Evolutionary conservation across 1,139 yeast genomes (phyloP).

Genomic region (Pichia sp.): DNA sequence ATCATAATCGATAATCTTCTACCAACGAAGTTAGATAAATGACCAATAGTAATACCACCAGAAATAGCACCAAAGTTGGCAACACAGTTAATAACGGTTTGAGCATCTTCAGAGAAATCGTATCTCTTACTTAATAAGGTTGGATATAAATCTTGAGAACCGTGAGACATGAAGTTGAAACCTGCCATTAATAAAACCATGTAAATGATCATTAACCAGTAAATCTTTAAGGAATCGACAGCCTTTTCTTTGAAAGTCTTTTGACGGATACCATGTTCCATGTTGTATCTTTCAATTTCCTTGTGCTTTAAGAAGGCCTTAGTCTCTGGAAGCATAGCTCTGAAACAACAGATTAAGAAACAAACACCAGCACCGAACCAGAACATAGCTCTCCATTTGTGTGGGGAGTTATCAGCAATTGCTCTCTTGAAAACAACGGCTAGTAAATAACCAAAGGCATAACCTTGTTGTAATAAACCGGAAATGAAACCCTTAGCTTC

Average conservation of each 20-base stretch:
- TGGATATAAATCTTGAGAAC: slow-evolving; percentile 73
- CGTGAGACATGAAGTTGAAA: slow-evolving; percentile 69
- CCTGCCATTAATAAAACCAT: slow-evolving; percentile 60
- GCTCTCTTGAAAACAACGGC: slow-evolving; percentile 68
- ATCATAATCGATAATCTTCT: slow-evolving; percentile 55
- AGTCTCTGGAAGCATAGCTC: slow-evolving; percentile 59
- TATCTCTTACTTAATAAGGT: slow-evolving; percentile 58
- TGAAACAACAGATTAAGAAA: slow-evolving; percentile 52
- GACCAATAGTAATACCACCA: slow-evolving; percentile 67
- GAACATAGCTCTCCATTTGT: slow-evolving; percentile 74
- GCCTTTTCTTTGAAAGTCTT: slow-evolving; percentile 32
- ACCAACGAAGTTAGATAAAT: slow-evolving; percentile 57
- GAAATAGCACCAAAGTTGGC: slow-evolving; percentile 69
- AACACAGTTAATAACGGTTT: slow-evolving; percentile 66
- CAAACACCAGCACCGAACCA: slow-evolving; percentile 82
- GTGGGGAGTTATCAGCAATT: slow-evolving; percentile 47
- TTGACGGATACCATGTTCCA: slow-evolving; percentile 30
- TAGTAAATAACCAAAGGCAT: slow-evolving; percentile 66
- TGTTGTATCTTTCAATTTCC: slow-evolving; percentile 33
- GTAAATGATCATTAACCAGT: slow-evolving; percentile 48
- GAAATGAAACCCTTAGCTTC: slow-evolving; percentile 62
- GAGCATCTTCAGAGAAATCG: slow-evolving; percentile 45
- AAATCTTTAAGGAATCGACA: slow-evolving; percentile 34
- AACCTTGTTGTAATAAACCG: slow-evolving; percentile 71
- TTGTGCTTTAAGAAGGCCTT: slow-evolving; percentile 44